A percentile compares a stretch with the other conserved stretches of the same genome.
Conservation (phyloP, 345 rosid genomes). For the Ailanthus altissimus region DNA sequence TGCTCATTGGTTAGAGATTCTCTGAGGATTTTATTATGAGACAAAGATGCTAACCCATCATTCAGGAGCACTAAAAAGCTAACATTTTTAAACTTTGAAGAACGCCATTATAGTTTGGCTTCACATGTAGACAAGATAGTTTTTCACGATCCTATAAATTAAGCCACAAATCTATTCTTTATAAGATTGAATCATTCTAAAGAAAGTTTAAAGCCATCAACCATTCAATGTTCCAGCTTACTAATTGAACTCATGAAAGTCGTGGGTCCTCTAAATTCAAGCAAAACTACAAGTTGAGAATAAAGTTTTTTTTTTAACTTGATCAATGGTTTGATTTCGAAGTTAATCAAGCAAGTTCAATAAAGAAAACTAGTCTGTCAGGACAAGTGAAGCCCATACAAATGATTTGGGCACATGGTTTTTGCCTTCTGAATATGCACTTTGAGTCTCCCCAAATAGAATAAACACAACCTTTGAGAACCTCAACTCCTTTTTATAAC, state of each 20-base stretch:
- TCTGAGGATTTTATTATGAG: background rate
- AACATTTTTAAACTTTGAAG: background rate
- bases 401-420: slow-evolving; percentile 80
- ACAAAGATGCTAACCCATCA: slow-evolving; percentile 23
- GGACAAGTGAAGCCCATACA: slow-evolving; percentile 59
- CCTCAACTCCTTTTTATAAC: slow-evolving; percentile 34
- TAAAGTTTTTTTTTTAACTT: background rate
- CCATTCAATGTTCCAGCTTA: slow-evolving; percentile 5
- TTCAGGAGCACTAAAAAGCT: slow-evolving; percentile 21
- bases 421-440: slow-evolving; percentile 26
- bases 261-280: slow-evolving; percentile 1
- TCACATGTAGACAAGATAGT: slow-evolving; percentile 10
- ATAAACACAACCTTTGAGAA: slow-evolving; percentile 31
- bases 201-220: background rate
- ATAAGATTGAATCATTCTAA: background rate
- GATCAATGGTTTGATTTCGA: slow-evolving; percentile 17
- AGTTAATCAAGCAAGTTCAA: slow-evolving; percentile 29
- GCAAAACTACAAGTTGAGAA: background rate
- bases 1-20: slow-evolving; percentile 20
- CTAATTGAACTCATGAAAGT: background rate
- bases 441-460: slow-evolving; percentile 41
- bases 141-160: slow-evolving; percentile 25
- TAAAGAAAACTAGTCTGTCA: slow-evolving; percentile 29
- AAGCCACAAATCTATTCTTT: slow-evolving; percentile 30
- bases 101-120: slow-evolving; percentile 13